Evolutionary conservation across 2,329 filamentous ascomycete genomes (phyloP).

Genomic region (Monosporascus sp.): DNA sequence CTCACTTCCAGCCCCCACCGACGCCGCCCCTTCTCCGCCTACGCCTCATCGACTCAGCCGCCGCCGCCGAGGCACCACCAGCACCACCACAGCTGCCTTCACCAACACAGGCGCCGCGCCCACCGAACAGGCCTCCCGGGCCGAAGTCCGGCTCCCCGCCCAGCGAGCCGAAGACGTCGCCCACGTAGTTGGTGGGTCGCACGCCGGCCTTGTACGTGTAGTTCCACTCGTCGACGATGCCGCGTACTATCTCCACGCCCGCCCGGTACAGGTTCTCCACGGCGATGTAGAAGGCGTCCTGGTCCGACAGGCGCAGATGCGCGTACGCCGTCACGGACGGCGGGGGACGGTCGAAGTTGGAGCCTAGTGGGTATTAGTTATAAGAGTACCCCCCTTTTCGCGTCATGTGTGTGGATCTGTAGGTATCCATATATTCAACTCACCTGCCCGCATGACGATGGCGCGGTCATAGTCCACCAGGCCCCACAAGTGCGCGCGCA

Average conservation of each 20-base stretch:
- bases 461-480: slow-evolving; percentile 61
- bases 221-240: slow-evolving; percentile 58
- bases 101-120: slow-evolving; percentile 1
- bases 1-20: neutral
- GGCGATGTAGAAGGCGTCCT: slow-evolving; percentile 59
- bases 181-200: slow-evolving; percentile 58
- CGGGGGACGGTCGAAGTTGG: slow-evolving; percentile 67
- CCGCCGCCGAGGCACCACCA: neutral
- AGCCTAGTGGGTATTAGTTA: slow-evolving; percentile 31
- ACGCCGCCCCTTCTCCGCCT: neutral
- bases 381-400: neutral
- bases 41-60: neutral
- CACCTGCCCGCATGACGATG: slow-evolving; percentile 60
- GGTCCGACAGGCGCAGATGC: slow-evolving; percentile 54
- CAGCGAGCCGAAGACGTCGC: slow-evolving; percentile 65
- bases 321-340: slow-evolving; percentile 48
- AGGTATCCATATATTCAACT: slow-evolving; percentile 4
- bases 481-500: slow-evolving; percentile 51
- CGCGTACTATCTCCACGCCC: slow-evolving; percentile 58
- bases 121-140: slow-evolving; percentile 33
- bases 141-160: slow-evolving; percentile 64
- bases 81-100: neutral
- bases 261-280: slow-evolving; percentile 62
- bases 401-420: too few relatives aligned
- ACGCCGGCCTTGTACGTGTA: slow-evolving; percentile 52